Conservation (phyloP, 176 grass and related monocot genomes). For the Rhynchospora pubera region DNA sequence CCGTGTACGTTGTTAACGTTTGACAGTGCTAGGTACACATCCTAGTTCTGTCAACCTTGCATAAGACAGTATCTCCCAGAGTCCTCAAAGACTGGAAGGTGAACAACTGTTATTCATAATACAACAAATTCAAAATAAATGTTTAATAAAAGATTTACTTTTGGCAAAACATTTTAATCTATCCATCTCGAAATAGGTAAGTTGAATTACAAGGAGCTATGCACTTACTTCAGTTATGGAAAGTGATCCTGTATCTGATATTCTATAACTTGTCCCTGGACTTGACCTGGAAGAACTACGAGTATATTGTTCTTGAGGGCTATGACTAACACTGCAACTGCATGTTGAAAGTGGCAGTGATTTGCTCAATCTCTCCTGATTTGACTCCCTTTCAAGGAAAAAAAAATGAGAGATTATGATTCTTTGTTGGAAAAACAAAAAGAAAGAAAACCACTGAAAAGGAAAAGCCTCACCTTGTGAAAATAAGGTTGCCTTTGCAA, state of each 20-base stretch:
- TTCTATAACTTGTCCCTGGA: not conserved
- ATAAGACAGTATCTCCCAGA: too few species aligned
- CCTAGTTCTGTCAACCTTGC: too few species aligned
- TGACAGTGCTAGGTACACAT: too few species aligned
- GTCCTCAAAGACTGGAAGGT: too few species aligned
- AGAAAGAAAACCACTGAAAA: not conserved
- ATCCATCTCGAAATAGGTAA: not conserved
- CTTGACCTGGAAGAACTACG: not conserved
- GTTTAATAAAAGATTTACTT: not conserved
- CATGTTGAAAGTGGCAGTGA: not conserved
- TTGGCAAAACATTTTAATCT: not conserved
- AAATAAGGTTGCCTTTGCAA: constrained; percentile 30
- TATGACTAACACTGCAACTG: not conserved
- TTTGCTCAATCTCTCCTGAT: not conserved
- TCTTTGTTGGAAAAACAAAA: not conserved
- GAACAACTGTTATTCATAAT: not conserved
- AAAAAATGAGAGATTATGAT: not conserved
- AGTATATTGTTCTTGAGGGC: not conserved
- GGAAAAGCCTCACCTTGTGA: constrained; percentile 11
- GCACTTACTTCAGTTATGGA: not conserved
- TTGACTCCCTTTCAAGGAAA: not conserved
- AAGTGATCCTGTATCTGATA: not conserved
- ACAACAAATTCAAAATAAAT: not conserved
- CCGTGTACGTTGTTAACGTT: too few species aligned
- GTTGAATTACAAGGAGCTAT: not conserved